Conservation (phyloP, 139 green algal genomes). For the Deuterostichococcus epilithicus region DNA sequence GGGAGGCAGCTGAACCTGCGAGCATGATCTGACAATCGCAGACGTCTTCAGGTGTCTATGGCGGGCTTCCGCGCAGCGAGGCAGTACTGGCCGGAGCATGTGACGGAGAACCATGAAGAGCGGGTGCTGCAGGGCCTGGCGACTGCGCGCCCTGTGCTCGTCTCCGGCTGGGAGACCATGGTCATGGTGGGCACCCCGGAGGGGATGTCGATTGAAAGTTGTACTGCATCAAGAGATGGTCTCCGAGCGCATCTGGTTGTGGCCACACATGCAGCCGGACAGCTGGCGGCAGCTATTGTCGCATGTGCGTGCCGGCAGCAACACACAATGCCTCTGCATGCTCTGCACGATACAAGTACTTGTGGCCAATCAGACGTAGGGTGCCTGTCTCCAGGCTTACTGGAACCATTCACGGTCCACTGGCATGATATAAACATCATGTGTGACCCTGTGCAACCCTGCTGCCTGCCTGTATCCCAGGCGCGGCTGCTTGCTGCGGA, state of each 20-base stretch:
- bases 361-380: no score
- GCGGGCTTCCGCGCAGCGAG: conserved; percentile 26
- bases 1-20: no score
- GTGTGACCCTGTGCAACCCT: no score
- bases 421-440: no score
- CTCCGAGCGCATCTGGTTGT: no score
- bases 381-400: no score
- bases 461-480: conserved; percentile 10
- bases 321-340: no score
- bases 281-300: no score
- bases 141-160: conserved; percentile 33
- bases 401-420: no score
- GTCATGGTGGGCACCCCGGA: conserved; percentile 19
- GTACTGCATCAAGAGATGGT: background rate
- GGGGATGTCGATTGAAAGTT: background rate
- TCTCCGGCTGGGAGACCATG: conserved; percentile 39
- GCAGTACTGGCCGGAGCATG: conserved; percentile 25
- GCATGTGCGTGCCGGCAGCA: no score
- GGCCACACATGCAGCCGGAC: no score
- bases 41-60: conserved; percentile 22
- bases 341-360: no score
- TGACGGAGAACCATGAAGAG: background rate
- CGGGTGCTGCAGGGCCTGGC: conserved; percentile 28
- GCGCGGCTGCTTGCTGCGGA: conserved; percentile 32
- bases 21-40: background rate